phyloP scores from a whole-genome alignment of 2,329 filamentous ascomycete genomes.

The Leptographium wingfieldii region DNA sequence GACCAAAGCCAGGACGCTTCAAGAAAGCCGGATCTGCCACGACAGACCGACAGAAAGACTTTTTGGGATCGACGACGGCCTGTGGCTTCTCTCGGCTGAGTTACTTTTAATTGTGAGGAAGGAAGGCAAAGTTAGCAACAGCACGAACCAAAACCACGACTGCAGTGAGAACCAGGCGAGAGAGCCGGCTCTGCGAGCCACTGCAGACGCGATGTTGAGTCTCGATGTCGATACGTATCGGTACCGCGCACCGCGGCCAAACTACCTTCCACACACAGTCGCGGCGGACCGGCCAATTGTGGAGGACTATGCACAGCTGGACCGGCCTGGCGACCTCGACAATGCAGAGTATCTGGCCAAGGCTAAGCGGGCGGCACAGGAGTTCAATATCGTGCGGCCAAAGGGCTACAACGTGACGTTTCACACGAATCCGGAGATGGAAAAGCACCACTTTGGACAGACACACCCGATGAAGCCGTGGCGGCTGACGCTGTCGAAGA shows the following conservation, averaged over 20 bases:
- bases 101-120: too few relatives aligned
- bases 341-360: slow-evolving; percentile 45
- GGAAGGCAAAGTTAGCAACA: too few relatives aligned
- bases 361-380: slow-evolving; percentile 42
- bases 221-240: slow-evolving; percentile 35
- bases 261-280: slow-evolving; percentile 44
- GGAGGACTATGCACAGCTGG: slow-evolving; percentile 39
- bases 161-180: too few relatives aligned
- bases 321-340: slow-evolving; percentile 37
- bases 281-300: slow-evolving; percentile 38
- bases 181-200: neutral
- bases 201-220: slow-evolving; percentile 17
- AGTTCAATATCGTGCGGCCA: slow-evolving; percentile 63
- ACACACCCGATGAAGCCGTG: slow-evolving; percentile 99
- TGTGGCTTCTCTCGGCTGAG: too few relatives aligned
- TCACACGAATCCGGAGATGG: slow-evolving; percentile 88
- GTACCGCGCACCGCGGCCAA: slow-evolving; percentile 43
- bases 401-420: slow-evolving; percentile 87
- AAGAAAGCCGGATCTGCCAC: too few relatives aligned
- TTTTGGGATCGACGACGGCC: too few relatives aligned
- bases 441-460: slow-evolving; percentile 92
- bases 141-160: too few relatives aligned
- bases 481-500: slow-evolving; percentile 90
- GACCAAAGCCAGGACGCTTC: too few relatives aligned
- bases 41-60: too few relatives aligned